Conservation (phyloP, 805 yeast species). For the Metschnikowia borealis region DNA sequence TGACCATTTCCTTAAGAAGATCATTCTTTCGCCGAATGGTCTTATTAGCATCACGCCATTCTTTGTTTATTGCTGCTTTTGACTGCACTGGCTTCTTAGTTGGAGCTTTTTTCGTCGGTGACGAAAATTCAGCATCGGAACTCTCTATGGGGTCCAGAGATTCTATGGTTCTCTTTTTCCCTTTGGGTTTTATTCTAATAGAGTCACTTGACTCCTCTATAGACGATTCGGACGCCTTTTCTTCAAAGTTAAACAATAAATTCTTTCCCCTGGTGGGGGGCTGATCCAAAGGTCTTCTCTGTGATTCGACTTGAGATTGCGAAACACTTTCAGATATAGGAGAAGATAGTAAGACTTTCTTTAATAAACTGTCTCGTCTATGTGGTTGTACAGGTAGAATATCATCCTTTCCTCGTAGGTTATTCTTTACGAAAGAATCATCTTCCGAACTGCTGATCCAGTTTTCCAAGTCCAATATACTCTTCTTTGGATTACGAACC, state of each 20-base stretch:
- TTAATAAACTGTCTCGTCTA: background rate
- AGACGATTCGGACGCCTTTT: background rate
- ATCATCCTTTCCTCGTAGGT: background rate
- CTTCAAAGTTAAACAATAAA: background rate
- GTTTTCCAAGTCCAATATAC: conserved; percentile 13
- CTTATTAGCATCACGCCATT: conserved; percentile 33
- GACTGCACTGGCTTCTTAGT: background rate
- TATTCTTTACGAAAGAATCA: conserved; percentile 9
- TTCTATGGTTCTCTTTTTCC: background rate
- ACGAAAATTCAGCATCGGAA: conserved; percentile 7
- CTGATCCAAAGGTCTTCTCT: background rate
- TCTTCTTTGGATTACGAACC: background rate
- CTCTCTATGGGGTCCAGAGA: conserved; percentile 1
- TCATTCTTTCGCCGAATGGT: conserved; percentile 46
- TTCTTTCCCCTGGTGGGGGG: too few relatives aligned
- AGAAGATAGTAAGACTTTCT: conserved; percentile 8
- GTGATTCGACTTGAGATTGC: background rate
- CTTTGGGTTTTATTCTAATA: background rate
- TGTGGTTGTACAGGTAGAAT: background rate
- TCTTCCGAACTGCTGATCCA: conserved; percentile 21
- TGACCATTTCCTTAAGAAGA: conserved; percentile 46
- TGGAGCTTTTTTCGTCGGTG: conserved; percentile 5
- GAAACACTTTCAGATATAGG: conserved; percentile 7
- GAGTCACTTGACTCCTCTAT: background rate
- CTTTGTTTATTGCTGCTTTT: conserved; percentile 19